Evolutionary conservation across 2,329 filamentous ascomycete species (phyloP).

Genomic region (Fusarium ramigenum): DNA sequence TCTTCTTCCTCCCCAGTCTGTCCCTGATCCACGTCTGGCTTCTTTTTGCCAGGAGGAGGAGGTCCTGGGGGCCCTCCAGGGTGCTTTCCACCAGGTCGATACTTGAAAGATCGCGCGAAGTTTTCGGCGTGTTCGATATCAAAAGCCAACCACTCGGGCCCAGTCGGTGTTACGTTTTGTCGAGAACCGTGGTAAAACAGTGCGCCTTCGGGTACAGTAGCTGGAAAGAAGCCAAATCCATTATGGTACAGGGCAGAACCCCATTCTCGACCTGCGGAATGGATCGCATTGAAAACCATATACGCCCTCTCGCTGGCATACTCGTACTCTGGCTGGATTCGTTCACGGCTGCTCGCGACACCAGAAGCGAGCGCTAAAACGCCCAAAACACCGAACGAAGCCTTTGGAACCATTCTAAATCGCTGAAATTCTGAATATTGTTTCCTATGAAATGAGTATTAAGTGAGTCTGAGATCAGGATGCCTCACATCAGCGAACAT

Average conservation of each 20-base stretch:
- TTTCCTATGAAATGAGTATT: background rate
- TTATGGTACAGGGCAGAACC: slow-evolving; percentile 79
- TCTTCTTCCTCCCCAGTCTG: background rate
- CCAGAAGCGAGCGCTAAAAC: slow-evolving; percentile 21
- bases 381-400: slow-evolving; percentile 8
- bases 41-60: background rate
- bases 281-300: slow-evolving; percentile 77
- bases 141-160: slow-evolving; percentile 78
- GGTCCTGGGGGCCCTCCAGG: background rate
- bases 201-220: slow-evolving; percentile 70
- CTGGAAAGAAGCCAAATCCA: slow-evolving; percentile 77
- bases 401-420: slow-evolving; percentile 26
- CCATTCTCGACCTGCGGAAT: slow-evolving; percentile 78
- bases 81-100: background rate
- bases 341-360: background rate
- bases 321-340: slow-evolving; percentile 50
- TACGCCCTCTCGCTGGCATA: slow-evolving; percentile 62
- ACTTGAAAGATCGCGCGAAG: slow-evolving; percentile 60
- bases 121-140: slow-evolving; percentile 77
- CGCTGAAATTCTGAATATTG: background rate
- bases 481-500: background rate
- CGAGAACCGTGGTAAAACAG: slow-evolving; percentile 73
- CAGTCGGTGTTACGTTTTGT: slow-evolving; percentile 56
- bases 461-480: background rate
- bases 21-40: background rate